Conservation (phyloP, 495 filamentous ascomycete genomes). For the Penicillium pulvis region DNA sequence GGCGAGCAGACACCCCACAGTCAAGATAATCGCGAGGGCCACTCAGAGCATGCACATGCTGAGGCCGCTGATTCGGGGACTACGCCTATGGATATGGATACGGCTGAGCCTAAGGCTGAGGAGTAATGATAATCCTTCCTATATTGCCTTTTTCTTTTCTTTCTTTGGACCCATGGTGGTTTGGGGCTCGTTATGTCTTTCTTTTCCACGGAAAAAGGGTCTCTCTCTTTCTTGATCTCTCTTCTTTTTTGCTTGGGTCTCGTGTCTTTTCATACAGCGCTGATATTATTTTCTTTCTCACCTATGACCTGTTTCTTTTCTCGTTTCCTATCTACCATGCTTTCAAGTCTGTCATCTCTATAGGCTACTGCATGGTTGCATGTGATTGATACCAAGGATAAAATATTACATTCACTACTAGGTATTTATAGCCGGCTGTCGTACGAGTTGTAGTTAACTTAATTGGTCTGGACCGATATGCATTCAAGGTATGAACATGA, state of each 20-base stretch:
- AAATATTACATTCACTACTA: not conserved
- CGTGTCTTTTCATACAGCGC: not conserved
- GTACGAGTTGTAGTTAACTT: not conserved
- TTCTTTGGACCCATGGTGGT: not conserved
- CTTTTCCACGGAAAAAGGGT: constrained; percentile 2
- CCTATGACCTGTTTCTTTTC: not conserved
- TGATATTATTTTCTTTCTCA: not conserved
- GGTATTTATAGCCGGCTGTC: not conserved
- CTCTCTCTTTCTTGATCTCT: not conserved
- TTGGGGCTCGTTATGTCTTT: not conserved
- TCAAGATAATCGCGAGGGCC: constrained; percentile 27
- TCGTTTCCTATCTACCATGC: not conserved
- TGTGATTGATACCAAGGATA: not conserved
- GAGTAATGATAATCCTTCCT: not conserved
- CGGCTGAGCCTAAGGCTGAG: constrained; percentile 4
- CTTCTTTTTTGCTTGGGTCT: not conserved
- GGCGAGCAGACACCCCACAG: constrained; percentile 32
- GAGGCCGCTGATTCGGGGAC: constrained; percentile 27
- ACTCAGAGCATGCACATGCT: constrained; percentile 22
- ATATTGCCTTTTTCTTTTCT: not conserved
- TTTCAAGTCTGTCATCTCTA: not conserved
- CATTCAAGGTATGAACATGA: constrained; percentile 16
- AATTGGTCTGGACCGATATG: constrained; percentile 5
- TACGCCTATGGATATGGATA: constrained; percentile 15
- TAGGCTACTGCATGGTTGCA: not conserved